Base-by-base conservation (phyloP, 495 filamentous ascomycete genomes). In the Penicillium maclennaniae region DNA sequence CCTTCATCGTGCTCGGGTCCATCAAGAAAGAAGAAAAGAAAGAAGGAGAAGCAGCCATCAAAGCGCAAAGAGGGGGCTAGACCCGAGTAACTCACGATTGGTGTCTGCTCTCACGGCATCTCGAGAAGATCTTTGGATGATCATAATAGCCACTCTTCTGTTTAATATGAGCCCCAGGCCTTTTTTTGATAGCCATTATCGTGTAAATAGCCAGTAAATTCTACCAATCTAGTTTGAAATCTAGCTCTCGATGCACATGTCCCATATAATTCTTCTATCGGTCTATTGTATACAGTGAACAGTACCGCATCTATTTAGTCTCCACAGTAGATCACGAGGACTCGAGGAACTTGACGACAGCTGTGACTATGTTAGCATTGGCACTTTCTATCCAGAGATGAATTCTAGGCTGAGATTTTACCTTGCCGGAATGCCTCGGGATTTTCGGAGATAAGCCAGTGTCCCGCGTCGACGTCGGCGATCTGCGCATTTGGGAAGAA, bases 361-460 rank as follows among this genome's bases (percentile, higher is more conserved):
- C 73, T 76, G 1, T 17, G 12, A 47, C 7, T 25, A 43, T 31
- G 52, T 71, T 38, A 66, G 58, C 16, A 15, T 25, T 19, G 17
- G 15, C 8, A 10, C 27, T 12, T 12, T 16, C 21, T 10, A 45
- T 15, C 3, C 42, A 26, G n/a, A 27, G 12, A 31, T 23, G 48
- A 28, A 40, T 49, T 3, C 16, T 21, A 23, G 23, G 2, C 23
- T 44, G 4, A 26, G n/a, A 12, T 67, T 82, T 69, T 68, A 95
- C 90, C 87, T 76, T 83, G 74, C 62, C 87, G 79, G 63, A 98
- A 98, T 3, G 74, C 86, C 65, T 93, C 87, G 0, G 93, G 93
- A 51, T 91, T 88, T 76, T 97, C 92, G 9, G 88, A 89, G 58
- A 95, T 92, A 0, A 98, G 74, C 93, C 93, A 97, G 65, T 98